Base-by-base conservation (phyloP, 352 stramenopile genomes). In the Globisporangium echinulatum region DNA sequence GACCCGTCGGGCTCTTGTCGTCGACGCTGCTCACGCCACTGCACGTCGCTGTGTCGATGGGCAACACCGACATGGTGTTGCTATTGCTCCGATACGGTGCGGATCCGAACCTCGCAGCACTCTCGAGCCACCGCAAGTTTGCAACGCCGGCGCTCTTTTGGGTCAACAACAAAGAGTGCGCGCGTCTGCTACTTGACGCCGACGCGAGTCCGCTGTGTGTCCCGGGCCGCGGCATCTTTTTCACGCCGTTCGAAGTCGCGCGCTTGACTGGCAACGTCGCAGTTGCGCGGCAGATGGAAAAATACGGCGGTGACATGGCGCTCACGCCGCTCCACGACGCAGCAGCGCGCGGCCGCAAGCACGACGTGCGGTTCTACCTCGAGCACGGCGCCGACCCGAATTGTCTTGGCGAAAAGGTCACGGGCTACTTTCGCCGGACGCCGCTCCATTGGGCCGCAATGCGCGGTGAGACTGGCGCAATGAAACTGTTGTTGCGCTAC, bases 391-490 rank as follows among this genome's bases (percentile, higher is more conserved):
- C 82, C 5, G 63, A 81, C 47, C 76, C 80, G 7, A 71, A 94
- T 38, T 79, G 68, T 13, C 58, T 91, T 13, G 84, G 84, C 5
- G 84, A 94, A 59, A 79, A 90, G 59, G 79, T 87, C 0, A 75
- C 72, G 0, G 81, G 83, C 0, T 86, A 79, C 40, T 90, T 89
- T 54, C 63, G 69, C 11, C 81, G 83, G 13, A 90, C 79, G 2
- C 83, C 83, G 6, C 74, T 93, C 8, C 83, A 93, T 47, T 93
- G 83, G 83, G 80, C 84, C 14, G 84, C 84, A 6, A 92, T 94
- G 59, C 82, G 84, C 60, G 84, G 84, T 2, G 69, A 92, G 51
- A 66, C 71, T 0, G 62, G 72, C 11, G 71, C 76, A 15, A 69
- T 94, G 33, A 76, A 83, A 19, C 49, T 88, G n/a, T 62, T 94